Evolutionary conservation across 2,329 filamentous ascomycete species (phyloP).

Genomic region (Tolypocladium pustulatum): DNA sequence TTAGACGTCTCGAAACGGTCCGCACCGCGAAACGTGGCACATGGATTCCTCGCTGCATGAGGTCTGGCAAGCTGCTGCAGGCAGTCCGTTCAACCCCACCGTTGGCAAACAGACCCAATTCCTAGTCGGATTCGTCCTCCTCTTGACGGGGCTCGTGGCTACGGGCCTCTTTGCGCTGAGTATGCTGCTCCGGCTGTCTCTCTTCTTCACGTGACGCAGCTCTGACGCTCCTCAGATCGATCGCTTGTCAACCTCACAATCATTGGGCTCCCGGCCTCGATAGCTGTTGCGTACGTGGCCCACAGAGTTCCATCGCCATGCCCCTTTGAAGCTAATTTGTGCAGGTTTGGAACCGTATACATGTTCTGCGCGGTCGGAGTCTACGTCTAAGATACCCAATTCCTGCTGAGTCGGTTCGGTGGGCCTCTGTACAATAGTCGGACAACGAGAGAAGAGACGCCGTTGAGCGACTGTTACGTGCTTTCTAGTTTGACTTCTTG

Average conservation of each 20-base stretch:
- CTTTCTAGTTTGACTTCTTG: slow-evolving; percentile 7
- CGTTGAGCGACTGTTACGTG: slow-evolving; percentile 15
- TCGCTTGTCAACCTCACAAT: slow-evolving; percentile 66
- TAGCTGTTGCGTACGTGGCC: slow-evolving; percentile 72
- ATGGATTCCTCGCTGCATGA: slow-evolving; percentile 78
- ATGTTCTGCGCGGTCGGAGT: slow-evolving; percentile 99
- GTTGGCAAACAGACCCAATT: slow-evolving; percentile 80
- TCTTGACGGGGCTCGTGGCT: slow-evolving; percentile 61
- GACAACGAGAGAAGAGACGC: slow-evolving; percentile 20
- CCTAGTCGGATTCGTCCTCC: slow-evolving; percentile 64
- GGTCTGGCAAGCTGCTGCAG: slow-evolving; percentile 87
- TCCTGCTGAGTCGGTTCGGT: slow-evolving; percentile 13
- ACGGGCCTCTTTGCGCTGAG: slow-evolving; percentile 78
- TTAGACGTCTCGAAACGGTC: neutral
- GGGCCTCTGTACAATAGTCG: slow-evolving; percentile 26
- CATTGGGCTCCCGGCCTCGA: slow-evolving; percentile 75
- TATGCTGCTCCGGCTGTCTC: slow-evolving; percentile 31
- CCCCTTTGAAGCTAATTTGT: slow-evolving; percentile 10
- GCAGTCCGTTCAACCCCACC: slow-evolving; percentile 71
- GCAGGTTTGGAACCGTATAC: slow-evolving; percentile 84
- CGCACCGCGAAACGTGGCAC: slow-evolving; percentile 21
- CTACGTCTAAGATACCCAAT: slow-evolving; percentile 68
- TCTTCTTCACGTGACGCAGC: neutral
- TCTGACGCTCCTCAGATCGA: slow-evolving; percentile 51
- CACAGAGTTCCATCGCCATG: neutral